A percentile compares a stretch with the other conserved stretches of the same genome.
Conservation (phyloP, 257 asterid species). For the Scutellaria barbata region DNA sequence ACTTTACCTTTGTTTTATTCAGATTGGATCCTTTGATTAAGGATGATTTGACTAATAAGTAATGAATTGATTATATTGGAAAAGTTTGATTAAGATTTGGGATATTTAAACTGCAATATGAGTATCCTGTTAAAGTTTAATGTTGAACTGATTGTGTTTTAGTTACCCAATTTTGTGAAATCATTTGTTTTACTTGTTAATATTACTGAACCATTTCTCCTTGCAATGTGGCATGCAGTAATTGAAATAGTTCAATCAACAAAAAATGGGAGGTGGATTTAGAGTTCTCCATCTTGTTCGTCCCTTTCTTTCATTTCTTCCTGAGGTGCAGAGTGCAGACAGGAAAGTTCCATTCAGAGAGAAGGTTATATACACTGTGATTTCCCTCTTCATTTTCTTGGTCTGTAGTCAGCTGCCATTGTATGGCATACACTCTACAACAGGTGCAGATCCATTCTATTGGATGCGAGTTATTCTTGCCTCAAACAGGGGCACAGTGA, state of each 20-base stretch:
- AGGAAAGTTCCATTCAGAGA: conserved; percentile 82
- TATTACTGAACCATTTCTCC: conserved; percentile 7
- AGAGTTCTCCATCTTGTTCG: conserved; percentile 83
- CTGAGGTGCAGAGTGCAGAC: conserved; percentile 87
- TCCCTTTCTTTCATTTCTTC: conserved; percentile 80
- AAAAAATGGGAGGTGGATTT: conserved; percentile 81
- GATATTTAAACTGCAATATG: not conserved
- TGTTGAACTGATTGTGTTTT: not conserved
- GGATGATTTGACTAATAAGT: not conserved
- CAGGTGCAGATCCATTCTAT: conserved; percentile 87
- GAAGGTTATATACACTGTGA: conserved; percentile 82
- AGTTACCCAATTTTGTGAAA: not conserved
- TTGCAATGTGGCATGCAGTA: conserved; percentile 40
- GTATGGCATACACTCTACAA: conserved; percentile 88
- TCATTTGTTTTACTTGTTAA: conserved; percentile 4
- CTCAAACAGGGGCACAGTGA: conserved; percentile 86
- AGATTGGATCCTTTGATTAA: not conserved
- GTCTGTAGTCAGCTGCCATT: conserved; percentile 86
- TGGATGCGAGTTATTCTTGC: conserved; percentile 96
- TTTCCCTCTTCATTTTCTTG: conserved; percentile 74
- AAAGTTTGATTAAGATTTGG: not conserved
- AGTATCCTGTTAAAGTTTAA: not conserved
- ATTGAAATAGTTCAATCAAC: conserved; percentile 26
- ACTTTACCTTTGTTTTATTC: not conserved
- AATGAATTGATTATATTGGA: conserved; percentile 7